A percentile compares a stretch with the other conserved stretches of the same genome.
Evolutionary conservation across 2,329 filamentous ascomycete genomes (phyloP).

Genomic region (Aureobasidium sp.): DNA sequence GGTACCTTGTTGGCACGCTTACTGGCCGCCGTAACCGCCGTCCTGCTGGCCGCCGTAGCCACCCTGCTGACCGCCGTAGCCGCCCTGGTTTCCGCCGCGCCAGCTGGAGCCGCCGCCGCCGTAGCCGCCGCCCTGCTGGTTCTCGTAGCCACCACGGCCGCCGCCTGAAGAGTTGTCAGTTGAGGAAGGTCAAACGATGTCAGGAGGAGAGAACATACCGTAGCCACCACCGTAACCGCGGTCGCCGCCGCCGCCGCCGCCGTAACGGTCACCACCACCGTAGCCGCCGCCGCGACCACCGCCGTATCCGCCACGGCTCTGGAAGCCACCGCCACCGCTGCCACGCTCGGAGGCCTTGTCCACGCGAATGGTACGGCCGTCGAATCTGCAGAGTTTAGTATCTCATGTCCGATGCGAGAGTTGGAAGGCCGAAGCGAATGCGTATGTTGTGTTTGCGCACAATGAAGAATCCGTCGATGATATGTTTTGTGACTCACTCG

Average conservation of each 20-base stretch:
- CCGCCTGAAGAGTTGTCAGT: slow-evolving; percentile 15
- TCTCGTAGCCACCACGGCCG: slow-evolving; percentile 20
- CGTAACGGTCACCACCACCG: slow-evolving; percentile 21
- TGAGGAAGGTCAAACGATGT: background rate
- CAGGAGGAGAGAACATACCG: background rate
- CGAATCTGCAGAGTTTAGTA: slow-evolving; percentile 55
- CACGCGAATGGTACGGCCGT: slow-evolving; percentile 88
- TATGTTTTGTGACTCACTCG: slow-evolving; percentile 54
- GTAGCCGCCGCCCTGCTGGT: slow-evolving; percentile 12
- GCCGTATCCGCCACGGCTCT: slow-evolving; percentile 32
- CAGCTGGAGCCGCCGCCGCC: slow-evolving; percentile 17
- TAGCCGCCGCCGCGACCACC: slow-evolving; percentile 27
- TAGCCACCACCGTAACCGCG: slow-evolving; percentile 21
- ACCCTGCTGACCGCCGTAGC: slow-evolving; percentile 19
- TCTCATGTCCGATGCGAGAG: background rate
- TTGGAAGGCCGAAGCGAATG: background rate
- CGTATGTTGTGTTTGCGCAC: background rate
- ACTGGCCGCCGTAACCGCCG: slow-evolving; percentile 7
- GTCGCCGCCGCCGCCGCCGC: slow-evolving; percentile 24
- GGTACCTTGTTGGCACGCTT: background rate
- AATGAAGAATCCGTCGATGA: slow-evolving; percentile 10
- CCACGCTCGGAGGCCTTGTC: slow-evolving; percentile 86
- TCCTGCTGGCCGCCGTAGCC: slow-evolving; percentile 8
- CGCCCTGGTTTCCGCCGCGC: slow-evolving; percentile 21
- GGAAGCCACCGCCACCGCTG: slow-evolving; percentile 47